Conservation (phyloP, 352 stramenopile species). For the Aphanomyces euteiches region DNA sequence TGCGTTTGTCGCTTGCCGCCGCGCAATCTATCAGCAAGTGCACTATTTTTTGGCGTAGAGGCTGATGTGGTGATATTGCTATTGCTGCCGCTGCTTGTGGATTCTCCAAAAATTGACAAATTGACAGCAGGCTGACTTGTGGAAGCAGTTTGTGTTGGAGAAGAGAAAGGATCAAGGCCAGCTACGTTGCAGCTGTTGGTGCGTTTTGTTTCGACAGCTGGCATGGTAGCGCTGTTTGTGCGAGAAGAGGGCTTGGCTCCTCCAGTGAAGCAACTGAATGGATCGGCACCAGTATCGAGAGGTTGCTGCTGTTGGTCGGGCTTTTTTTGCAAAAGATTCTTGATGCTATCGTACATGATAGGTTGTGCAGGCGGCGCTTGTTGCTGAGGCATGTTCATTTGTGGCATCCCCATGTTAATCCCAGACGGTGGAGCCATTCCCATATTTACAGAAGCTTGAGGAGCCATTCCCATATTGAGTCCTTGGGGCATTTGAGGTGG, state of each 20-base stretch:
- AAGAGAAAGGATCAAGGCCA: slow-evolving; percentile 72
- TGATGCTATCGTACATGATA: slow-evolving; percentile 82
- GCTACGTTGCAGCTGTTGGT: neutral
- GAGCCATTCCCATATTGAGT: neutral
- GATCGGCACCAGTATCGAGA: slow-evolving; percentile 5
- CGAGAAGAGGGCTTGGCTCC: slow-evolving; percentile 14
- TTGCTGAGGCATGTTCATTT: slow-evolving; percentile 5
- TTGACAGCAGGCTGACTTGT: slow-evolving; percentile 41
- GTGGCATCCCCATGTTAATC: neutral
- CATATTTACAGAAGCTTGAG: slow-evolving; percentile 7
- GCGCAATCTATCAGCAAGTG: slow-evolving; percentile 53
- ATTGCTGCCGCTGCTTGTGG: neutral
- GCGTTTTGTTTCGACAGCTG: neutral
- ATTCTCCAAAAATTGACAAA: slow-evolving; percentile 25
- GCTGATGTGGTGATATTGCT: slow-evolving; percentile 19
- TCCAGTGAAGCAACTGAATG: slow-evolving; percentile 27
- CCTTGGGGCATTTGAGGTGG: slow-evolving; percentile 17
- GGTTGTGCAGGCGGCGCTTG: slow-evolving; percentile 39
- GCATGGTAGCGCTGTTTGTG: slow-evolving; percentile 13
- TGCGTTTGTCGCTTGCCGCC: slow-evolving; percentile 54
- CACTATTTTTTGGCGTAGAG: slow-evolving; percentile 31
- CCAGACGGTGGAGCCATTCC: slow-evolving; percentile 7
- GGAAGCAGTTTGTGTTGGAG: slow-evolving; percentile 43
- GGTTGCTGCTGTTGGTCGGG: slow-evolving; percentile 34
- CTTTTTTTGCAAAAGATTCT: slow-evolving; percentile 75